Base-by-base conservation (phyloP, 2,329 filamentous ascomycete species). In the Aspergillus hiratsukae region DNA sequence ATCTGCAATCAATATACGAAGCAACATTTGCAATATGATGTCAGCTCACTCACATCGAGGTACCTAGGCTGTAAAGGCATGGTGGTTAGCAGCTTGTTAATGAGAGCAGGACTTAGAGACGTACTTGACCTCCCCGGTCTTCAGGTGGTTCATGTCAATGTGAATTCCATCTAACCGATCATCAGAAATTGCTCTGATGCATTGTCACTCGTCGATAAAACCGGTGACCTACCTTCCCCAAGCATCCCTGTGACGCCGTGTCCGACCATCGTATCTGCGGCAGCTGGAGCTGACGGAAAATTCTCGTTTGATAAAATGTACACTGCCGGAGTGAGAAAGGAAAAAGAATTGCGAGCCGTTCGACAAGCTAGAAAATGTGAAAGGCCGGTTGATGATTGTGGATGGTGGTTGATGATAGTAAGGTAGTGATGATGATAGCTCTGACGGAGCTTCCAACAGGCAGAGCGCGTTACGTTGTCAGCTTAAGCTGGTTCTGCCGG, bases 101-200 rank as follows among this genome's bases (percentile, higher is more conserved):
- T 21, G 25, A 4, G 48, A 10, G 17, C 25, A 25, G 35, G 4
- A 2, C n/a, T 48, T 48, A 28, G 27, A 29, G 23, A 80, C 91
- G 79, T 81, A 97, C 91, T 99, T 99, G 75, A 99, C 93, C 81
- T 99, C 94, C 61, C 94, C 94, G 78, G 91, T 94, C 87, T 99
- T 99, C 76, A 99, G 81, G 72, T 94, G 88, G 71, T 97, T 90
- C 94, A 99, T 99, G 74, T 99, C 94, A 68, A 99, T 83, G 76
- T 99, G 94, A 75, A 99, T 97, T 75, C 94, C 94, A 92, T 99
- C 94, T 97, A 69, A 17, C 52, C 56, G 48, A 49, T 58, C 61
- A 58, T 66, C 31, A 66, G 59, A 52, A 58, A 49, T 48, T 54
- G 29, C 50, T 50, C 49, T 27, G 41, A 11, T 6, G 35, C 28